Base-by-base conservation (phyloP, 805 yeast species). In the Ogataea pini region DNA sequence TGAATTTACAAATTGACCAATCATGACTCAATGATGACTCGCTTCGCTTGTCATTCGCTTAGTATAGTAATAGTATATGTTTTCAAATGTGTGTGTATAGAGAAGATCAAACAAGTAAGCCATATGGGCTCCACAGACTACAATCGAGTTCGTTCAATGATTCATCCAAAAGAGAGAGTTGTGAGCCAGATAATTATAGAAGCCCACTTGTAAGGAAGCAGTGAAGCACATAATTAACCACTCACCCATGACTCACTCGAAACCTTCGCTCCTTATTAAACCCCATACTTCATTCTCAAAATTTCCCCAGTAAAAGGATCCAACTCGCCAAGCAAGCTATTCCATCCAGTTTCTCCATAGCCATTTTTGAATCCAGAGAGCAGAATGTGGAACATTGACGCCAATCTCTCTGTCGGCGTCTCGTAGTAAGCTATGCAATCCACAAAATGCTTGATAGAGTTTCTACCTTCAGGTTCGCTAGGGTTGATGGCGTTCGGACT, bases 401-500 rank as follows among this genome's bases (percentile, higher is more conserved):
- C 70, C 47, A 83, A 68, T 41, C 69, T 67, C 14, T 69, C 76
- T 13, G 79, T 70, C 0, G 87, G 85, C 31, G 67, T 72, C 29
- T 67, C 64, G 58, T 82, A 83, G 59, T 68, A 71, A 0, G 79
- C 86, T 45, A 86, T 76, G 50, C 88, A 78, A 43, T 77, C 78
- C 25, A 85, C 62, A 50, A 87, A 82, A 33, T 72, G 66, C 19
- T 79, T 72, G 46, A 86, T 67, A 39, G 76, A 72, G 56, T 68
- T 66, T 52, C 69, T 71, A 8, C 79, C 79, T 44, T 72, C 72
- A 14, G 66, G 67, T 51, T 72, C 78, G 27, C 69, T 64, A 0
- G 79, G 76, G 25, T 61, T 52, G 39, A 88, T 69, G 0, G 83
- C 86, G 28, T 77, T 74, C 2, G 96, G 96, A 59, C 85, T 83